These are phyloP conservation scores for Phytophthora europaea DNA, from an alignment of 352 stramenopile genomes.

Conservation along the genomic window DNA sequence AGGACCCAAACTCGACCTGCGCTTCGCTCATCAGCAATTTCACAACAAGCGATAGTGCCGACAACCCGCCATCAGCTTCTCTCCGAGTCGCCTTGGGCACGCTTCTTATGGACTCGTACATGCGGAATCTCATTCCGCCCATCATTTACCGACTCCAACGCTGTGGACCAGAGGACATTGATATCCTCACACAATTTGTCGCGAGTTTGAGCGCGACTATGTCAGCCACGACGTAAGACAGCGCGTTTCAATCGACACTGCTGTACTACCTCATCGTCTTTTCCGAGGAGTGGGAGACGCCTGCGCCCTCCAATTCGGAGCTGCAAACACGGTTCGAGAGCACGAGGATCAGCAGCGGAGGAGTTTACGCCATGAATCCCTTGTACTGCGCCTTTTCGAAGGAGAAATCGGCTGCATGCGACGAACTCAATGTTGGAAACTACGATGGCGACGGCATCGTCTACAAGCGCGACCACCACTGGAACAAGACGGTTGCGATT, in stretches of 20 bases:
- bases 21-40: not conserved
- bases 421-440: slow-evolving; percentile 3
- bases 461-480: slow-evolving; percentile 64
- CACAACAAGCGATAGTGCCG: not conserved
- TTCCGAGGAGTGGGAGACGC: slow-evolving; percentile 53
- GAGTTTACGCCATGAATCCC: not conserved
- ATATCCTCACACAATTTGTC: slow-evolving; percentile 27
- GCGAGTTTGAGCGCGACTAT: not conserved
- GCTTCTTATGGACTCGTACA: slow-evolving; percentile 29
- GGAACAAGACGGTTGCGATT: slow-evolving; percentile 51
- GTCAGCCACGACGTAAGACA: slow-evolving; percentile 6
- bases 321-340: slow-evolving; percentile 23
- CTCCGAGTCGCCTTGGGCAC: slow-evolving; percentile 28
- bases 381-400: no score
- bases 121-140: slow-evolving; percentile 37
- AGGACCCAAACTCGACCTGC: slow-evolving; percentile 23
- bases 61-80: slow-evolving; percentile 21
- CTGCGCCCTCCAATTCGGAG: slow-evolving; percentile 4
- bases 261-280: slow-evolving; percentile 53
- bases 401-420: slow-evolving; percentile 16
- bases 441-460: slow-evolving; percentile 28
- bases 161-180: slow-evolving; percentile 28
- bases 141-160: slow-evolving; percentile 41
- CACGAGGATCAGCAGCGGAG: slow-evolving; percentile 20
- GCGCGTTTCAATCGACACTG: slow-evolving; percentile 35